Evolutionary conservation across 371 early-diverging fungal species (phyloP).

Genomic region (Mucor mucedo): DNA sequence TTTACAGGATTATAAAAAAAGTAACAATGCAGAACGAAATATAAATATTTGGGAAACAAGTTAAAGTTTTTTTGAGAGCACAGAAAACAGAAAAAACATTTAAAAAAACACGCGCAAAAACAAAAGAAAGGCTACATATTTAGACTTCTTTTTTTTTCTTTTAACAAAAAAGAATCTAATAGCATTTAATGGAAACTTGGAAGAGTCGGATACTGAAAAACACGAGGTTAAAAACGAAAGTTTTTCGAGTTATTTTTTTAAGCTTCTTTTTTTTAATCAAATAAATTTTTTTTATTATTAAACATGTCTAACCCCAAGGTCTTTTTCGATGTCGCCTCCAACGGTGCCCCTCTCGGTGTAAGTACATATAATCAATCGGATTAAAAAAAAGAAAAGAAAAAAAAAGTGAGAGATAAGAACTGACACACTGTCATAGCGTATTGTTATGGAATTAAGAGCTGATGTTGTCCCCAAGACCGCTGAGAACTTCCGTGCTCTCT

Average conservation of each 20-base stretch:
- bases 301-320: constrained; percentile 43
- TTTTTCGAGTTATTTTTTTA: background rate
- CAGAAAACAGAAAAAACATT: no score
- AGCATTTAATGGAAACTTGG: constrained; percentile 10
- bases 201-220: constrained; percentile 5
- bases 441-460: constrained; percentile 72
- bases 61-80: no score
- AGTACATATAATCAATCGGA: constrained; percentile 19
- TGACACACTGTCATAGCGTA: constrained; percentile 39
- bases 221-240: constrained; percentile 1
- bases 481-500: constrained; percentile 95
- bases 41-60: no score
- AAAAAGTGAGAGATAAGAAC: background rate
- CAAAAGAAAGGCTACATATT: no score
- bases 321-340: constrained; percentile 65
- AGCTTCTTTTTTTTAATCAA: constrained; percentile 2
- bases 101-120: no score
- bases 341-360: constrained; percentile 60
- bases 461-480: constrained; percentile 97
- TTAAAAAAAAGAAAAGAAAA: constrained; percentile 6
- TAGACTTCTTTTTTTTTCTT: background rate
- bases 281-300: background rate
- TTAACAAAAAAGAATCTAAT: background rate
- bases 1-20: no score
- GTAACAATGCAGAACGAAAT: no score